These are phyloP conservation scores for Eucalyptus urophylla DNA, from an alignment of 345 rosid species.

Conservation along the genomic window DNA sequence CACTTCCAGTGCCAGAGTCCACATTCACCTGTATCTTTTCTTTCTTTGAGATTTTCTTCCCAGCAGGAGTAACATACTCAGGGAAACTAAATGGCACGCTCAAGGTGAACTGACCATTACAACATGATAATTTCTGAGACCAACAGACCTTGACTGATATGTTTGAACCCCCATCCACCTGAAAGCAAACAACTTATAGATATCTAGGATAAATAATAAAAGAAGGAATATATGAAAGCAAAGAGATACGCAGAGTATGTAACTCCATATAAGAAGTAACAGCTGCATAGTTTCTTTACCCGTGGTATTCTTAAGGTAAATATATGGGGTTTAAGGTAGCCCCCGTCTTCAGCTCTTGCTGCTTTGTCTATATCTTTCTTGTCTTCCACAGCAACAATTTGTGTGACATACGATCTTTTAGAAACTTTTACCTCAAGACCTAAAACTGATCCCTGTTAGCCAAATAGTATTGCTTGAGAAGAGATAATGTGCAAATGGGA, in stretches of 20 bases:
- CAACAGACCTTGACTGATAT: slow-evolving; percentile 59
- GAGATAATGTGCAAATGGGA: background rate
- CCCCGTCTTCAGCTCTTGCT: slow-evolving; percentile 34
- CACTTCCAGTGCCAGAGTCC: slow-evolving; percentile 47
- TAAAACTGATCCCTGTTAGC: slow-evolving; percentile 97
- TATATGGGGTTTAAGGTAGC: slow-evolving; percentile 53
- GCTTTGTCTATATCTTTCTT: slow-evolving; percentile 26
- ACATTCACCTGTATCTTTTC: slow-evolving; percentile 72
- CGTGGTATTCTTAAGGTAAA: slow-evolving; percentile 68
- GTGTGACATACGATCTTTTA: slow-evolving; percentile 46
- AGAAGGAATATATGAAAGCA: background rate
- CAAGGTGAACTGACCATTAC: slow-evolving; percentile 46
- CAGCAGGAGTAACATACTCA: slow-evolving; percentile 72
- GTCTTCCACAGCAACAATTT: slow-evolving; percentile 27
- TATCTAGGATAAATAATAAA: background rate
- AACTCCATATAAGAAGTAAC: background rate
- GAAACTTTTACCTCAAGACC: slow-evolving; percentile 82
- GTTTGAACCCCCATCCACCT: slow-evolving; percentile 86
- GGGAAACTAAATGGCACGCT: slow-evolving; percentile 75
- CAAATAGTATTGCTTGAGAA: slow-evolving; percentile 31
- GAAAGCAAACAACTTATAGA: background rate
- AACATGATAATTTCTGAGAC: slow-evolving; percentile 60
- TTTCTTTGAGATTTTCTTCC: slow-evolving; percentile 57
- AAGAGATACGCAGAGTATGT: background rate
- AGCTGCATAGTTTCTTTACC: slow-evolving; percentile 14